Conservation (phyloP, 2,329 filamentous ascomycete genomes). For the Arthrobotrys sinensis region DNA sequence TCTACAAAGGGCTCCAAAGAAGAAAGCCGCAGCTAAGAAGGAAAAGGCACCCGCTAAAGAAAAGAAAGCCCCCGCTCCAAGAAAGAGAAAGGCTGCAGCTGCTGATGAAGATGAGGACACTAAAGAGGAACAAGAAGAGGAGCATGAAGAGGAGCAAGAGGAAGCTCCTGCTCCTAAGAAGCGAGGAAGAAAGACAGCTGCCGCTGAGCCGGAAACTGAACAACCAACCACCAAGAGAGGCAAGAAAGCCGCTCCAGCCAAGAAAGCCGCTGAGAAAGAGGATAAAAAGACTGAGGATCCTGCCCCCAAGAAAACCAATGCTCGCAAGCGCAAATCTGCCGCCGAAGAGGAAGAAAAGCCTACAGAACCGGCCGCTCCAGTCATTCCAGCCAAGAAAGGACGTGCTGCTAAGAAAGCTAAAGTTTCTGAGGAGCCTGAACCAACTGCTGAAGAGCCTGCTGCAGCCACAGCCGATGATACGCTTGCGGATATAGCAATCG, state of each 20-base stretch:
- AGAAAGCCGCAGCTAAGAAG: conserved; percentile 46
- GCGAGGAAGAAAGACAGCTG: conserved; percentile 38
- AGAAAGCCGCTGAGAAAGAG: conserved; percentile 18
- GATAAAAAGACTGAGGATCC: conserved; percentile 29
- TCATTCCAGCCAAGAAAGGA: conserved; percentile 28
- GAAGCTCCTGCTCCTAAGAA: conserved; percentile 32
- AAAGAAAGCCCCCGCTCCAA: conserved; percentile 30
- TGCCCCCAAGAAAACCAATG: conserved; percentile 34
- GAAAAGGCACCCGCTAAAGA: conserved; percentile 36
- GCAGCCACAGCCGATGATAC: conserved; percentile 43
- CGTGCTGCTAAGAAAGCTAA: conserved; percentile 52
- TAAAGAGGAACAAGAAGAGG: conserved; percentile 25
- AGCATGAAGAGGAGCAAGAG: conserved; percentile 23
- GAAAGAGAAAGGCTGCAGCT: conserved; percentile 25
- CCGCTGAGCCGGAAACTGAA: conserved; percentile 17
- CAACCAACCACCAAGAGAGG: conserved; percentile 29
- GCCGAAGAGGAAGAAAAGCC: conserved; percentile 33
- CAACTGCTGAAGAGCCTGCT: conserved; percentile 13
- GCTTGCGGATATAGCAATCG: conserved; percentile 51
- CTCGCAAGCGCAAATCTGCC: conserved; percentile 45
- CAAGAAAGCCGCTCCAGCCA: conserved; percentile 19
- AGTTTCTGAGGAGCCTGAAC: conserved; percentile 42
- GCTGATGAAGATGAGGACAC: conserved; percentile 29
- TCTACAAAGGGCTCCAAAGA: conserved; percentile 40
- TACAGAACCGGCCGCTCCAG: conserved; percentile 30